Evolutionary conservation across 257 asterid species (phyloP), one percentile per base, ranked within the genome.

Genomic region (Primulina eburnea): DNA sequence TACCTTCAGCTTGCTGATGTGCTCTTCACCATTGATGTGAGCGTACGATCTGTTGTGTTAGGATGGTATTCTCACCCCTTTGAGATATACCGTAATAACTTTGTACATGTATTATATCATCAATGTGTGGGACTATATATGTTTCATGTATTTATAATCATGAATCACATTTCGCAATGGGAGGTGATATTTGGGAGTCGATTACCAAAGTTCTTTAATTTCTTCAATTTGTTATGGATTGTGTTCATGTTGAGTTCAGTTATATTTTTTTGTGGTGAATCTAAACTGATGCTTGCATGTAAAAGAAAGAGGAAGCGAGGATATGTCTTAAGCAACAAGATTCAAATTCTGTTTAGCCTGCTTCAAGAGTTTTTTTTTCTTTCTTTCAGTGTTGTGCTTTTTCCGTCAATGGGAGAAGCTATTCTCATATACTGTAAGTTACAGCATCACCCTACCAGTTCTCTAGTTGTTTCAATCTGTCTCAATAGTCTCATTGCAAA

Each of bases 41-140:
- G 79, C 79, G 73, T 78, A 56, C 80, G 55, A 62, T 17, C 37
- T 67, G 76, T 65, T 71, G 73, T 72, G 80, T 73, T 79, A 75
- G 56, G 56, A 68, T 76, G 77, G 71, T 71, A 75, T 82, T 74
- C 75, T 18, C 75, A 61, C 68, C 80, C 67, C 56, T 74, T 62
- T 78, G 75, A 47, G 71, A 59, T 74, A 76, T 72, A 78, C 79
- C 76, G 81, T 80, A 76, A 76, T 85, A 80, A 82, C 67, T 74
- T 63, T 87, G 88, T 87, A 85, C 73, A 78, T 83, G 76, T 66
- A 78, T 77, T 77, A 67, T 74, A 50, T 74, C 52, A 29, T 71
- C 65, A 60, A 24, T 77, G 73, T 74, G 83, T 72, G 76, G 73
- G 75, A 79, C 72, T 63, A 40, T 38, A 28, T 70, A 40, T 76